Percentiles rank a stretch among this genome's conserved stretches.
Conservation (phyloP, 768 basidiomycete species). For the Tulasnella sp. region DNA sequence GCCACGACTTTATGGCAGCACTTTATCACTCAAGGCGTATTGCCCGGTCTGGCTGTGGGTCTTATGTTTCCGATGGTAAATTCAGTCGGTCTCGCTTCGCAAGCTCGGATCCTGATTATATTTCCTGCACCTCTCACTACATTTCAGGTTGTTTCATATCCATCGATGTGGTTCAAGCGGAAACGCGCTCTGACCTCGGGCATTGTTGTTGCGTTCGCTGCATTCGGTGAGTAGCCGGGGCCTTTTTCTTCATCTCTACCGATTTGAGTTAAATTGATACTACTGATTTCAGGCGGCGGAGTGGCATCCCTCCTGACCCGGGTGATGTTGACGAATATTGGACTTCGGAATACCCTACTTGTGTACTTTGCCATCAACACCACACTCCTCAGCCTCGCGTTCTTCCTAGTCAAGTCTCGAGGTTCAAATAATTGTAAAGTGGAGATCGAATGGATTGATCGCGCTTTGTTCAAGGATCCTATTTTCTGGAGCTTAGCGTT, state of each 20-base stretch:
- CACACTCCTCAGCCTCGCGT: slow-evolving; percentile 23
- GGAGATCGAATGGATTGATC: slow-evolving; percentile 4
- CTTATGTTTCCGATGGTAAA: background rate
- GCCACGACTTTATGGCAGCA: slow-evolving; percentile 3
- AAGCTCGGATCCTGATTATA: too few species aligned
- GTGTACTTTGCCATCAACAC: slow-evolving; percentile 26
- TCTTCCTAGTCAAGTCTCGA: slow-evolving; percentile 27
- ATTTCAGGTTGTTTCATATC: background rate
- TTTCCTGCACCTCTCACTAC: background rate
- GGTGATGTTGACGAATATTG: slow-evolving; percentile 26
- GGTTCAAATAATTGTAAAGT: background rate
- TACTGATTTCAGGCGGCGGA: slow-evolving; percentile 11
- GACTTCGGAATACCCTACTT: slow-evolving; percentile 28
- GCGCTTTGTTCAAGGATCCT: slow-evolving; percentile 1
- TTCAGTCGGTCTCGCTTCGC: background rate
- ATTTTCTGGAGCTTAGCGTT: slow-evolving; percentile 28
- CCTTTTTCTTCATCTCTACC: too few species aligned
- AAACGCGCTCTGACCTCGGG: slow-evolving; percentile 4
- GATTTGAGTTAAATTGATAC: too few species aligned
- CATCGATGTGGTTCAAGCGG: background rate
- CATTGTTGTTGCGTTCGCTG: background rate
- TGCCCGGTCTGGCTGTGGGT: background rate
- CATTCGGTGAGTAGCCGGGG: background rate
- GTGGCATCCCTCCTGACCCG: slow-evolving; percentile 20
- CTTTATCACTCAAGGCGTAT: slow-evolving; percentile 7